Evolutionary conservation across 164 flowering plant species (phyloP), one percentile per base, ranked within the genome.

Genomic region (Tetrastigma voinierianum): DNA sequence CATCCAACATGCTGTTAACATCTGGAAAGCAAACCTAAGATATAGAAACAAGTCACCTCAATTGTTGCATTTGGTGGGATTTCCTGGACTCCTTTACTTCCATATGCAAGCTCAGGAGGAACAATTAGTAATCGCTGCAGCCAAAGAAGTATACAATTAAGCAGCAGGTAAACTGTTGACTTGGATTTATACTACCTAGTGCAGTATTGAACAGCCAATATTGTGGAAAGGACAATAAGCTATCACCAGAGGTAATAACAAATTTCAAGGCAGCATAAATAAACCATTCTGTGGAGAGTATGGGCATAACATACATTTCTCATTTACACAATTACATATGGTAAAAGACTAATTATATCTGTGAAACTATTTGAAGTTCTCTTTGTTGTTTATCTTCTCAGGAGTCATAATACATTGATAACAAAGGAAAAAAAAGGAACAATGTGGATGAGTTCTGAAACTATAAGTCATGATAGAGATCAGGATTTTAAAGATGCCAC

Each of bases 1-100:
- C 9, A 64, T 25, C 18, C 2, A 19, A 24, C 10, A 16, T 32
- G 1, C 24, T 16, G 10, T n/a, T 32, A 15, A 2, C 9, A n/a
- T 59, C 19, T 11, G 15, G 11, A 15, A 59, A 43, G 6, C 48
- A 59, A 18, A 44, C 15, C 14, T 48, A 32, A 12, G 6, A 40
- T 16, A 45, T n/a, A 25, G 18, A 12, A 21, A 51, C 23, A 51
- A 1, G 14, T 64, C 79, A 91, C 97, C 94, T 94, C 98, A 58
- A 94, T 91, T 12, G 96, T 91, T 57, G 98, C 98, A 78, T 94
- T 91, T 49, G 98, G 97, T 71, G 96, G 98, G 61, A 94, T 94
- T 78, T 94, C 98, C 74, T 94, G 98, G 64, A 91, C 90, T 51
- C 98, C 98, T 77, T 91, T 94, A 61, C 74, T 90, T 77, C 98